phyloP scores from a whole-genome alignment of 208 protist species.

The Acanthamoeba lenticulata region DNA sequence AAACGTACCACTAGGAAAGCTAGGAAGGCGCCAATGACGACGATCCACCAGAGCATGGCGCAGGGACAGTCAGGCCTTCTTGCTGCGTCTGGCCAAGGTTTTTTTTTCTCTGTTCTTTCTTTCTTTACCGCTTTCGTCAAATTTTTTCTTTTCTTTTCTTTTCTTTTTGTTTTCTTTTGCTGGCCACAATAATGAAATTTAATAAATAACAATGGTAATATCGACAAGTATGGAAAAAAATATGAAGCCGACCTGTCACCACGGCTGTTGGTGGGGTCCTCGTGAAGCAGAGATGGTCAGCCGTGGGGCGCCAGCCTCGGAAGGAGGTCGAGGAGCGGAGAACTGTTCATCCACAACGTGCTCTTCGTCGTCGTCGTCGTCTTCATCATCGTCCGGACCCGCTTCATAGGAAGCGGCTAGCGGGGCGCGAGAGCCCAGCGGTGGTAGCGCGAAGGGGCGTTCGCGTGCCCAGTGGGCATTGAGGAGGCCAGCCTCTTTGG shows the following conservation, averaged over 20 bases:
- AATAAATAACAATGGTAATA: no score
- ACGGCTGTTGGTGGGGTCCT: no score
- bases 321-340: no score
- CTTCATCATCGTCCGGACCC: not conserved
- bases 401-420: no score
- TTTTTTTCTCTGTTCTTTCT: not conserved
- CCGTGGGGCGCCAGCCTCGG: no score
- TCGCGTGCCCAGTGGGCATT: not conserved
- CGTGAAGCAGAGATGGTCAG: no score
- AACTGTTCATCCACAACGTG: no score
- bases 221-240: no score
- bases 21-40: not conserved
- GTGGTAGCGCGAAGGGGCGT: not conserved
- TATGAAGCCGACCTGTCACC: no score
- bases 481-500: not conserved
- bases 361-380: no score
- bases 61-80: not conserved
- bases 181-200: not conserved
- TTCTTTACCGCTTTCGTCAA: not conserved
- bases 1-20: constrained; percentile 26
- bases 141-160: not conserved
- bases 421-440: not conserved
- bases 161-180: not conserved
- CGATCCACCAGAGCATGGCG: constrained; percentile 13
- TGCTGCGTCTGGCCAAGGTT: not conserved